phyloP scores from a whole-genome alignment of 495 filamentous ascomycete genomes.

The Amphirosellinia nigrospora region DNA sequence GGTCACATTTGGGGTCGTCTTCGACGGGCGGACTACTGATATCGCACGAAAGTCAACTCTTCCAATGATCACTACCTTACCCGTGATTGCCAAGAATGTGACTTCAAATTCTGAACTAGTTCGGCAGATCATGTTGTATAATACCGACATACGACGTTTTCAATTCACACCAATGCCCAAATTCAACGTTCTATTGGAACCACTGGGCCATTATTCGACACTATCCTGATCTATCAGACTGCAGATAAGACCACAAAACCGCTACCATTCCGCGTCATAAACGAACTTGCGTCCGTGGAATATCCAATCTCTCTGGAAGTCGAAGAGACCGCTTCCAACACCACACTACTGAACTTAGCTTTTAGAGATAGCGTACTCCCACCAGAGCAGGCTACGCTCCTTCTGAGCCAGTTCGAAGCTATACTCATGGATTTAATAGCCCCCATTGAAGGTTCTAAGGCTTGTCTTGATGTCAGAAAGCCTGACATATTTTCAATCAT shows the following conservation, averaged over 20 bases:
- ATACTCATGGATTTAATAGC: constrained; percentile 54
- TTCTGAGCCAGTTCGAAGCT: constrained; percentile 68
- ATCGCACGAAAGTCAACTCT: constrained; percentile 63
- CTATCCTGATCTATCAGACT: constrained; percentile 75
- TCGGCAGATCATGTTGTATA: constrained; percentile 63
- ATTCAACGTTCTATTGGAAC: constrained; percentile 71
- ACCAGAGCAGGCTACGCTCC: constrained; percentile 61
- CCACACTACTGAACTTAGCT: constrained; percentile 65
- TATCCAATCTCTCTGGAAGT: constrained; percentile 78
- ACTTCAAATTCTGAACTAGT: constrained; percentile 62
- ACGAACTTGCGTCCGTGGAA: constrained; percentile 53
- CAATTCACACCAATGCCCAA: constrained; percentile 71
- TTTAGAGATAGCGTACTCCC: constrained; percentile 66
- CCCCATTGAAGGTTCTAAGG: constrained; percentile 37
- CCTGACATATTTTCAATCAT: constrained; percentile 59
- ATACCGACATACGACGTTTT: constrained; percentile 64
- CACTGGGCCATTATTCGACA: constrained; percentile 73
- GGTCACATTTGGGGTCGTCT: constrained; percentile 73
- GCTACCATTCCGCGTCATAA: constrained; percentile 37
- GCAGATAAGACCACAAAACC: neutral
- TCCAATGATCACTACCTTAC: constrained; percentile 77
- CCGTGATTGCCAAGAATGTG: constrained; percentile 59
- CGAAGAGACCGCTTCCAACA: constrained; percentile 53
- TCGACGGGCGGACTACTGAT: constrained; percentile 70
- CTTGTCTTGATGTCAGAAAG: constrained; percentile 28